Base-by-base conservation (phyloP, 768 basidiomycete genomes). In the Lactarius tabidus region DNA sequence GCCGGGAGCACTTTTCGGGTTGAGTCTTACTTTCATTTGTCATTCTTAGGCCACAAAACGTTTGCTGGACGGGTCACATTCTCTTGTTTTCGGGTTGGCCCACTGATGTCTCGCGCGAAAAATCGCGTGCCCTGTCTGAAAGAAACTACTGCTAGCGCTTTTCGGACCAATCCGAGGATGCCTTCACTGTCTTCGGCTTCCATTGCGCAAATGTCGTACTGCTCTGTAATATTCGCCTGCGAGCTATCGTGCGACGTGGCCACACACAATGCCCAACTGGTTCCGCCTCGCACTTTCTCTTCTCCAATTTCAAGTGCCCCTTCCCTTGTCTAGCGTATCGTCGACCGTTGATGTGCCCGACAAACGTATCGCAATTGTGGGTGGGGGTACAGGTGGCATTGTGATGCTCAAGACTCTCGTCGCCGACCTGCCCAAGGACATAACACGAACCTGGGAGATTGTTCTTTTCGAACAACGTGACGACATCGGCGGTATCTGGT, bases 401-500 rank as follows among this genome's bases (percentile, higher is more conserved):
- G 82, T 81, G 2, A 77, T 79, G 71, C 72, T 87, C 31, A 83
- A 82, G 70, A 80, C 79, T 7, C 70, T 83, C 18, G 51, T 74
- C 26, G 71, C 82, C 5, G 82, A 84, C 70, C 69, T 86, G 7
- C 81, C 82, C 17, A 72, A 74, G 23, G 75, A 79, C 36, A 63
- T 72, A 7, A 71, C 74, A 23, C 60, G 70, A 26, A 71, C 71
- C 12, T 83, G 83, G 79, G 78, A 82, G 28, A 73, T 87, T 28
- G 79, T 79, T 18, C 70, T 86, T 58, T 85, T 79, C 67, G 86
- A 88, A 68, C 79, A 83, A 71, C 77, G 43, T 23, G 43, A 23
- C 3, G n/a, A 45, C 10, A 82, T 86, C 6, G 85, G 83, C 23
- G 85, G 86, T 17, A 73, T 87, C 59, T 87, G 85, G 85, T 80